Evolutionary conservation across 2,329 filamentous ascomycete species (phyloP).

Genomic region (Colletotrichum orbiculare): DNA sequence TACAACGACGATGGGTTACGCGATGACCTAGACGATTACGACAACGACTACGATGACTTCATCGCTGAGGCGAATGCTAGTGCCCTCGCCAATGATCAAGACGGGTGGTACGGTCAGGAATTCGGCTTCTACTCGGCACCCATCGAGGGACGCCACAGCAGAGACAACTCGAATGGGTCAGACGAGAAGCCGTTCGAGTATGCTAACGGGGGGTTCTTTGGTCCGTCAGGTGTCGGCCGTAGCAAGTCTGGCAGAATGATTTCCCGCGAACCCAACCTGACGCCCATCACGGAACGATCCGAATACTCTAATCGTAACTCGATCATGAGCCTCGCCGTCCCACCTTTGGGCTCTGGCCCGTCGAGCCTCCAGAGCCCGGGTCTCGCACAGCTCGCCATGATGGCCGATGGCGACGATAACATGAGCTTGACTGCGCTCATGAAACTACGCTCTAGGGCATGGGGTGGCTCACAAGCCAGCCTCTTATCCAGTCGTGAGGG

Average conservation of each 20-base stretch:
- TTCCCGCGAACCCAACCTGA: constrained; percentile 89
- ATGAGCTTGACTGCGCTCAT: constrained; percentile 80
- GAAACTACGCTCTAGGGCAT: constrained; percentile 79
- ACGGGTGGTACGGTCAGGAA: constrained; percentile 95
- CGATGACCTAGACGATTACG: constrained; percentile 67
- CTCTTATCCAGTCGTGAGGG: constrained; percentile 66
- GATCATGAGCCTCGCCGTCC: constrained; percentile 77
- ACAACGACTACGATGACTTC: constrained; percentile 86
- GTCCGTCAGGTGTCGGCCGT: constrained; percentile 76
- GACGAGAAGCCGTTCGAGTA: constrained; percentile 63
- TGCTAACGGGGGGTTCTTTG: constrained; percentile 89
- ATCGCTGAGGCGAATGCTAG: constrained; percentile 96
- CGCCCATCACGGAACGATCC: constrained; percentile 94
- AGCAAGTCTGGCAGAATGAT: constrained; percentile 79
- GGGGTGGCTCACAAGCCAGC: constrained; percentile 84
- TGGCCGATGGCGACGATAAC: constrained; percentile 68
- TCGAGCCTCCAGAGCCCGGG: constrained; percentile 76
- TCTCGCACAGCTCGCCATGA: constrained; percentile 79
- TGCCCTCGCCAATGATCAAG: constrained; percentile 89
- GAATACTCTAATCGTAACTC: constrained; percentile 97
- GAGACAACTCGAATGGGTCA: constrained; percentile 51
- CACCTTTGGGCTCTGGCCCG: constrained; percentile 54
- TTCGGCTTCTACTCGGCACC: constrained; percentile 92
- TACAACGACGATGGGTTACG: constrained; percentile 64
- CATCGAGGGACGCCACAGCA: constrained; percentile 53